Percentiles rank a stretch among this genome's conserved stretches.
phyloP scores from a whole-genome alignment of 306 rosid species.

The Psophocarpus tetragonolobus region DNA sequence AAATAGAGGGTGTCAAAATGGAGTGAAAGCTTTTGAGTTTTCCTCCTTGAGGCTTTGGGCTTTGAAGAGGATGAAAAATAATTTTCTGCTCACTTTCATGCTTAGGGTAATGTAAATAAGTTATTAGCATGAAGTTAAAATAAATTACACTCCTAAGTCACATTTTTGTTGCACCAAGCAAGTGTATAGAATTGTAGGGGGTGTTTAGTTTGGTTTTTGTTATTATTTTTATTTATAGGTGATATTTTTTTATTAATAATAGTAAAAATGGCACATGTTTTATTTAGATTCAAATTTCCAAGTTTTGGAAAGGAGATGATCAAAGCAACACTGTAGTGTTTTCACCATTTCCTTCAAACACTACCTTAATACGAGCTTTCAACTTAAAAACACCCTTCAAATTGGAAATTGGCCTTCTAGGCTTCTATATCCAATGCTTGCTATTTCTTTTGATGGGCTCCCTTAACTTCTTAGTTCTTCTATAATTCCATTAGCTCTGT shows the following conservation, averaged over 20 bases:
- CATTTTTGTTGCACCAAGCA: background rate
- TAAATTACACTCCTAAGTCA: background rate
- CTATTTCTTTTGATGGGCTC: no score
- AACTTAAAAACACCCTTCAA: no score
- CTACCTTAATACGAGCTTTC: background rate
- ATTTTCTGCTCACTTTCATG: background rate
- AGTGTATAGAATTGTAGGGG: background rate
- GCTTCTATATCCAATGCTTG: no score
- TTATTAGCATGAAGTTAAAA: background rate
- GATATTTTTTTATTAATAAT: background rate
- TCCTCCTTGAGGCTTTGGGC: background rate
- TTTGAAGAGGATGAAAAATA: background rate
- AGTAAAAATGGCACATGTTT: background rate
- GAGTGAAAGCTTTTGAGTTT: background rate
- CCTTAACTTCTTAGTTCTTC: background rate
- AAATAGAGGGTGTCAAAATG: background rate
- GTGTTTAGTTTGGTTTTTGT: background rate
- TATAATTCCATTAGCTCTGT: background rate
- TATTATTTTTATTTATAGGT: background rate
- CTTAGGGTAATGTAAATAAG: background rate
- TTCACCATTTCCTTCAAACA: background rate
- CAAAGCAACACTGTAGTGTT: background rate
- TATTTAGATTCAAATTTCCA: no score
- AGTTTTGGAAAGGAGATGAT: background rate
- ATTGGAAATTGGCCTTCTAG: no score